Conservation (phyloP, 306 rosid species). For the Morella rubra region DNA sequence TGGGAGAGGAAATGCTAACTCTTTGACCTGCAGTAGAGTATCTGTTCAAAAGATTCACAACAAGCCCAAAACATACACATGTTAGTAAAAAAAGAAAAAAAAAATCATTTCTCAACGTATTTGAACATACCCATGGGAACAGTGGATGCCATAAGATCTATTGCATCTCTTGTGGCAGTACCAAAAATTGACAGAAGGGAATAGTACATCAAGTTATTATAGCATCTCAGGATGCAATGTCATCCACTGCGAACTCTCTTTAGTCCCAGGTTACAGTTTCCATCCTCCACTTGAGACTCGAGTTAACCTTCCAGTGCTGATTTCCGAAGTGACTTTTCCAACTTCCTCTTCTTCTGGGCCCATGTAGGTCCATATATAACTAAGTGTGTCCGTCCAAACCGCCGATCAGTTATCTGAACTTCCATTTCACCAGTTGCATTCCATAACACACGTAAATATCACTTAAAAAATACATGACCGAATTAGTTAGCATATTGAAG, state of each 20-base stretch:
- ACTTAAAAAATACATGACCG: background rate
- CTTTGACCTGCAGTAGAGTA: background rate
- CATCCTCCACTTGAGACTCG: slow-evolving; percentile 21
- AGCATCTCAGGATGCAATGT: background rate
- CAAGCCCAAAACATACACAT: background rate
- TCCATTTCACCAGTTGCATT: slow-evolving; percentile 26
- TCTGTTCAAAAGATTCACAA: background rate
- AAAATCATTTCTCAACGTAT: background rate
- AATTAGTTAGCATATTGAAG: background rate
- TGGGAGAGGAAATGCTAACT: background rate
- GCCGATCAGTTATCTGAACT: slow-evolving; percentile 77
- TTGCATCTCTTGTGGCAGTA: slow-evolving; percentile 1
- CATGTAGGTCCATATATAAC: slow-evolving; percentile 91
- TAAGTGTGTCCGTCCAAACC: slow-evolving; percentile 85
- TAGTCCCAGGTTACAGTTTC: slow-evolving; percentile 21
- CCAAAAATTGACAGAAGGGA: background rate
- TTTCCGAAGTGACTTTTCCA: slow-evolving; percentile 21
- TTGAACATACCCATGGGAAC: background rate
- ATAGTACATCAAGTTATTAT: background rate
- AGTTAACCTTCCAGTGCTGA: slow-evolving; percentile 36
- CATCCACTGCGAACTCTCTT: slow-evolving; percentile 9
- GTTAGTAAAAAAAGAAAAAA: background rate
- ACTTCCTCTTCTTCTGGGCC: slow-evolving; percentile 80
- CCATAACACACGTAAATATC: slow-evolving; percentile 9
- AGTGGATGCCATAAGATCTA: background rate